Evolutionary conservation across 148 eudicot genomes (phyloP), one percentile per base, ranked within the genome.

Genomic region (Diospyros kaki): DNA sequence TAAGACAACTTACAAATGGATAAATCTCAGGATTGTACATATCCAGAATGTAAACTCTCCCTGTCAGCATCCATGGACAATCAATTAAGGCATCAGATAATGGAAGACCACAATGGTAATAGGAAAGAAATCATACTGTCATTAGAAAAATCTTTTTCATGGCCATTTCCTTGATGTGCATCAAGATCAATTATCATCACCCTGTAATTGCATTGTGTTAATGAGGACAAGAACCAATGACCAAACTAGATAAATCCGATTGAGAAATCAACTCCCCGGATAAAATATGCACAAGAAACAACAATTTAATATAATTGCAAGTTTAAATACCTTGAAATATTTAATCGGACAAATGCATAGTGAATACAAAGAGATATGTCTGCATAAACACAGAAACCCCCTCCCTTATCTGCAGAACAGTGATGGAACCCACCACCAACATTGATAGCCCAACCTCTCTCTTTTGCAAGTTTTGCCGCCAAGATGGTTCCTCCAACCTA

Each of bases 81-180:
- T 60, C 9, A 68, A 18, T 45, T 48, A 64, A 42, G 11, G 41
- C 2, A 55, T 60, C 38, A 62, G 43, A 8, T 17, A 63, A 9
- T 4, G 44, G 5, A 75, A 12, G 15, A 41, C 63, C 38, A 52
- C 50, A 43, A 71, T 43, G 12, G 64, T 51, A 43, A 41, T 44
- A 72, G 11, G 64, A 41, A 3, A 69, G 55, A 60, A 68, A 74
- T 72, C 94, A 63, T 89, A 92, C 98, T 79, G 72, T 94, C 98
- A 58, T 79, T 73, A 72, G 88, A 68, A 86, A 94, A 94, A 83
- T 94, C 98, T 60, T 73, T 86, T 83, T 90, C 98, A 80, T 92
- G 97, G 58, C 98, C 98, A 82, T 94, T 94, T 81, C 98, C 98
- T 83, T 94, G 98, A 84, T 94, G 98, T 56, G 98, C 98, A 90